phyloP scores from a whole-genome alignment of 805 yeast species.

The Saturnispora halmiae region DNA sequence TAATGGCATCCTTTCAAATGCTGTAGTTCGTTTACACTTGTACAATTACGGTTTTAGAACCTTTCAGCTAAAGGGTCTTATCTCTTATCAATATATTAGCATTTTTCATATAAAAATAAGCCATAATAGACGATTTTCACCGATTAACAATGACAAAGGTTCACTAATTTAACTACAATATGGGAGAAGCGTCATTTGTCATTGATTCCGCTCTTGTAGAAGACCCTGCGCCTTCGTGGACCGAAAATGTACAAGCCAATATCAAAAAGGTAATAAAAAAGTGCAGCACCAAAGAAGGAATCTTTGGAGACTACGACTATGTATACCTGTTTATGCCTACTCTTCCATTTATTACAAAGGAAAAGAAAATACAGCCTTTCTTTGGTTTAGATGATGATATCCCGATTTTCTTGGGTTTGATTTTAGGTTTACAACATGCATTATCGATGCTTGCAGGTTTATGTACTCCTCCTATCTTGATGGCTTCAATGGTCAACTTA shows the following conservation, averaged over 20 bases:
- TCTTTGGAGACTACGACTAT: constrained; percentile 81
- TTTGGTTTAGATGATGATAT: constrained; percentile 72
- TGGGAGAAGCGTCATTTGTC: background rate
- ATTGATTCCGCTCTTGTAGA: background rate
- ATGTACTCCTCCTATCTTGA: constrained; percentile 73
- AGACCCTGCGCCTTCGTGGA: background rate
- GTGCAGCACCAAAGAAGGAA: constrained; percentile 64
- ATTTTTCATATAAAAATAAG: background rate
- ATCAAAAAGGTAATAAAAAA: constrained; percentile 12
- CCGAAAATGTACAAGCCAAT: background rate
- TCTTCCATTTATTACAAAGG: constrained; percentile 51
- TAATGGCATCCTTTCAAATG: too few species aligned
- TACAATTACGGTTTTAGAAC: background rate
- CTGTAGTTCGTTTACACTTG: too few species aligned
- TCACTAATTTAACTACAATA: too few species aligned
- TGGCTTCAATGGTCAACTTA: constrained; percentile 55
- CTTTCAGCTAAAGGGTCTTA: background rate
- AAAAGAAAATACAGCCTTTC: constrained; percentile 57
- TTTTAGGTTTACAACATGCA: constrained; percentile 82
- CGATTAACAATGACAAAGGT: too few species aligned
- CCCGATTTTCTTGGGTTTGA: constrained; percentile 66
- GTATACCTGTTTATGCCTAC: constrained; percentile 70
- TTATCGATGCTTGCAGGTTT: constrained; percentile 90
- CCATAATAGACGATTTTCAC: background rate
- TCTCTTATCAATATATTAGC: background rate